Conservation (phyloP, 495 filamentous ascomycete genomes). For the Cryomyces antarcticus region DNA sequence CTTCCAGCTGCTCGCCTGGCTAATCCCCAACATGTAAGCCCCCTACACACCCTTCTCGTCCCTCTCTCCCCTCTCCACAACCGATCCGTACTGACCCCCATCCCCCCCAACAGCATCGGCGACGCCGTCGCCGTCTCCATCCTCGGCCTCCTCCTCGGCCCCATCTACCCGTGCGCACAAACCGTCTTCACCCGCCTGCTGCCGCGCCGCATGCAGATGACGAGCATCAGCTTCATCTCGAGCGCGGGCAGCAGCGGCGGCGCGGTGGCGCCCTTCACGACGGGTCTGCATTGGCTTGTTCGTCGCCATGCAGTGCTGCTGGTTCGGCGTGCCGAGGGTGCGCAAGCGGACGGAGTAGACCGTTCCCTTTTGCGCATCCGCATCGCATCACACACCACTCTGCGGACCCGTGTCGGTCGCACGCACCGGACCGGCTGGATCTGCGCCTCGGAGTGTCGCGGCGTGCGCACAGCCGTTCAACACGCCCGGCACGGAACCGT, state of each 20-base stretch:
- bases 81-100: too few relatives aligned
- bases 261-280: constrained; percentile 54
- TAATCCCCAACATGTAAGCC: constrained; percentile 38
- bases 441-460: too few relatives aligned
- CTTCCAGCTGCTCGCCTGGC: constrained; percentile 57
- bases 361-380: too few relatives aligned
- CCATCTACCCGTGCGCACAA: constrained; percentile 53
- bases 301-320: constrained; percentile 46
- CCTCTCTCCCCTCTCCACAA: too few relatives aligned
- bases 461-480: too few relatives aligned
- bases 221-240: constrained; percentile 46
- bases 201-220: constrained; percentile 39
- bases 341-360: constrained; percentile 32
- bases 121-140: constrained; percentile 36
- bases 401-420: too few relatives aligned
- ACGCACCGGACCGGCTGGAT: too few relatives aligned
- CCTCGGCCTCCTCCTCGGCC: constrained; percentile 60
- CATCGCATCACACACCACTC: too few relatives aligned
- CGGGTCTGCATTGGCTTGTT: constrained; percentile 47
- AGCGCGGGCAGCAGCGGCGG: constrained; percentile 58
- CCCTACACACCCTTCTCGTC: not conserved
- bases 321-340: constrained; percentile 33
- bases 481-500: too few relatives aligned
- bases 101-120: constrained; percentile 6
- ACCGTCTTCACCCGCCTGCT: constrained; percentile 44